Conservation (phyloP, 2,329 filamentous ascomycete species). For the Colletotrichum sp. region DNA sequence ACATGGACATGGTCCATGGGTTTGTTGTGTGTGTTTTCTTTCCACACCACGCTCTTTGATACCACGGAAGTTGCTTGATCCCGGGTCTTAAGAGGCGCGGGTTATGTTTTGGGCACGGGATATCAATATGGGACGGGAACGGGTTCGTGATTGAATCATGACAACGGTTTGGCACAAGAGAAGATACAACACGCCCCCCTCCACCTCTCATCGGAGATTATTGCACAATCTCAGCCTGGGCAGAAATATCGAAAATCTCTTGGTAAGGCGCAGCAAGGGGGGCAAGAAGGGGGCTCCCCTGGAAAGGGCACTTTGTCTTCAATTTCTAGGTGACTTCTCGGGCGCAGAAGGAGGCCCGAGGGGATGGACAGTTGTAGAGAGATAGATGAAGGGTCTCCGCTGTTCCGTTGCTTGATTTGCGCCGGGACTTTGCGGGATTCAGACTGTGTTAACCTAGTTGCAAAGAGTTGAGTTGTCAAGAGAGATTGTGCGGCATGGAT, state of each 20-base stretch:
- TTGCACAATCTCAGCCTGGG: too few relatives aligned
- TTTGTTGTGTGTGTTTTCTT: neutral
- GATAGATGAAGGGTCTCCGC: neutral
- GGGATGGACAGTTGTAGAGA: neutral
- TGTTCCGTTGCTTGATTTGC: neutral
- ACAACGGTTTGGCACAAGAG: neutral
- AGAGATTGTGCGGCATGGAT: neutral
- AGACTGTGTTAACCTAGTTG: neutral
- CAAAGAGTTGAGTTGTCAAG: neutral
- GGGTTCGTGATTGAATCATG: neutral
- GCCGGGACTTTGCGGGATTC: neutral
- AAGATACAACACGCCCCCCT: neutral
- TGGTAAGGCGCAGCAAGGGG: neutral
- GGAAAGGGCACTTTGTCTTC: neutral
- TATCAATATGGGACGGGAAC: neutral
- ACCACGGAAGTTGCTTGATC: neutral
- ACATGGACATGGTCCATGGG: neutral
- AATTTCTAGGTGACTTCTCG: neutral
- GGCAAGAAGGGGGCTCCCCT: neutral
- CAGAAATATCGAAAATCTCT: too few relatives aligned
- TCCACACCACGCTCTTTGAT: neutral
- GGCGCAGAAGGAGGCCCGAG: neutral
- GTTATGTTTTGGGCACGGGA: neutral
- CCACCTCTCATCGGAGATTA: neutral
- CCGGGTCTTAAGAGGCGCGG: neutral